Conservation (phyloP, 1,284 basidiomycete genomes). For the Tilletia setariae region DNA sequence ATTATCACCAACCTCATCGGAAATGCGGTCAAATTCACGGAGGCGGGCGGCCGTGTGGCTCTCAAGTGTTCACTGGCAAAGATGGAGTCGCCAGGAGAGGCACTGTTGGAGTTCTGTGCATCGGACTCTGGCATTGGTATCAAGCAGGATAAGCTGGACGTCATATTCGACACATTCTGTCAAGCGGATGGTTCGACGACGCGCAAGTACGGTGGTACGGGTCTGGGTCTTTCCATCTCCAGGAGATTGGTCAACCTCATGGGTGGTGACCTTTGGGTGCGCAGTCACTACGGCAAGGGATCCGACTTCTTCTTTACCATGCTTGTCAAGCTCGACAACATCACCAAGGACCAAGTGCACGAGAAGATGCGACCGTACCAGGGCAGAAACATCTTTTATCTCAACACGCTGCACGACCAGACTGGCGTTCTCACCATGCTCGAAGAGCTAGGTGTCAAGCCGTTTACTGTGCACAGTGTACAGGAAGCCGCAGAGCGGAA, state of each 20-base stretch:
- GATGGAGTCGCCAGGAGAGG: constrained; percentile 69
- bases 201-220: constrained; percentile 91
- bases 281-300: constrained; percentile 80
- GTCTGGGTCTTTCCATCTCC: constrained; percentile 71
- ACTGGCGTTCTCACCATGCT: constrained; percentile 77
- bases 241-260: constrained; percentile 91
- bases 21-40: constrained; percentile 69
- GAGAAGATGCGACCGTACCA: constrained; percentile 51
- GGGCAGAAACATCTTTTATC: constrained; percentile 67
- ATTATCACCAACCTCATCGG: constrained; percentile 52
- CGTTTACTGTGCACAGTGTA: constrained; percentile 74
- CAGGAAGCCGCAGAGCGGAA: constrained; percentile 69
- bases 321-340: constrained; percentile 51
- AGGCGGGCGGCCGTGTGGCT: constrained; percentile 78
- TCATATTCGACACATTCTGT: constrained; percentile 99
- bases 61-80: constrained; percentile 74
- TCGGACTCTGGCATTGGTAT: constrained; percentile 98
- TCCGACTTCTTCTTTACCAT: constrained; percentile 97
- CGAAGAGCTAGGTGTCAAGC: constrained; percentile 74
- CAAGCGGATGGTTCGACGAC: constrained; percentile 78
- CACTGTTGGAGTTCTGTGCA: constrained; percentile 90
- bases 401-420: constrained; percentile 77
- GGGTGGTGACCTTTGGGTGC: constrained; percentile 98
- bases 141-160: constrained; percentile 94
- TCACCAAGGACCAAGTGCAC: constrained; percentile 39